Evolutionary conservation across 805 yeast genomes (phyloP).

Genomic region (Kluyveromyces lactis): DNA sequence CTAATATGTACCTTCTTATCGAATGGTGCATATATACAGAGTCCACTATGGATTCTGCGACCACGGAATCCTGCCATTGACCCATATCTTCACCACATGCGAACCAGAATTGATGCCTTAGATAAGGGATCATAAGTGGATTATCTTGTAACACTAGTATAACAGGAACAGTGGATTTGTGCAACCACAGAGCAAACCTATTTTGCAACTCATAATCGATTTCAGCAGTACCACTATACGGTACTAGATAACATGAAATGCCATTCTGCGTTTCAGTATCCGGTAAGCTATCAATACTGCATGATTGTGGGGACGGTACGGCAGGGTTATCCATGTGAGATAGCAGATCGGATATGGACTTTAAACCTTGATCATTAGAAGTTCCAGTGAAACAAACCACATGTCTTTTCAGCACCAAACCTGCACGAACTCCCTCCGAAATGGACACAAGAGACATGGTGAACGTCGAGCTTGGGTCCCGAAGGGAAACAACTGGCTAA

Average conservation of each 20-base stretch:
- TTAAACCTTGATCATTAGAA: constrained; percentile 5
- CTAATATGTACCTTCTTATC: constrained; percentile 48
- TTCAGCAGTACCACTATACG: background rate
- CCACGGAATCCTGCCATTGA: background rate
- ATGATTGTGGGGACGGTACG: background rate
- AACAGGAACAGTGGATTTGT: constrained; percentile 2
- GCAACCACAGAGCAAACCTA: background rate
- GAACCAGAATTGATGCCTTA: constrained; percentile 37
- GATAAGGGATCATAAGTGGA: constrained; percentile 7
- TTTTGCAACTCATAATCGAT: background rate
- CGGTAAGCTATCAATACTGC: too few species aligned
- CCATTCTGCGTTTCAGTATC: background rate
- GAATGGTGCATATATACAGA: constrained; percentile 36
- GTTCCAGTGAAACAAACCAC: constrained; percentile 38
- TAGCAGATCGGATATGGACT: background rate
- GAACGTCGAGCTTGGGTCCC: background rate
- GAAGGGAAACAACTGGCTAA: too few species aligned
- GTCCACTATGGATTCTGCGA: background rate
- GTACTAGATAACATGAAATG: constrained; percentile 3
- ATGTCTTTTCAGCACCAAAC: constrained; percentile 31
- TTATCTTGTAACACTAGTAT: constrained; percentile 4
- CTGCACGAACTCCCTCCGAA: background rate
- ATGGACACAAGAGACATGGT: constrained; percentile 1
- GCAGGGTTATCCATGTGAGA: too few species aligned
- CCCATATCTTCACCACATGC: constrained; percentile 11